Percentiles rank a stretch among this genome's conserved stretches.
phyloP scores from a whole-genome alignment of 2,329 filamentous ascomycete genomes.

The Aspergillus sp. region DNA sequence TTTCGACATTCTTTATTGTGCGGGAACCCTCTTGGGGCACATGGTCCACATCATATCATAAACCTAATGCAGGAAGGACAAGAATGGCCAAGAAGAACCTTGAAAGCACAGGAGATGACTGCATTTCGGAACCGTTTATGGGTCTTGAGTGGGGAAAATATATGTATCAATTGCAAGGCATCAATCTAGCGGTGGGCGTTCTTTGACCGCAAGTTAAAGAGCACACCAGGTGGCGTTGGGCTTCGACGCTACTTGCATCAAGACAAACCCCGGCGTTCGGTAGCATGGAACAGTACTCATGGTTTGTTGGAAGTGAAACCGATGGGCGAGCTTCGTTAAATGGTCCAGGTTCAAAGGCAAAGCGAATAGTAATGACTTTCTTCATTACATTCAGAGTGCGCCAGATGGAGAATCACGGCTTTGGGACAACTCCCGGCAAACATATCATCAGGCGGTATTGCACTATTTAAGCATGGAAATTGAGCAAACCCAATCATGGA shows the following conservation, averaged over 20 bases:
- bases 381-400: too few relatives aligned
- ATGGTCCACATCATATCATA: not conserved
- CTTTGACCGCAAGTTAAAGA: constrained; percentile 28
- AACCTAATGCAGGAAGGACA: not conserved
- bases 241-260: constrained; percentile 8
- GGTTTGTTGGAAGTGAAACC: too few relatives aligned
- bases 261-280: not conserved
- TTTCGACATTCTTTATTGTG: not conserved
- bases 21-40: not conserved
- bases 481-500: too few relatives aligned
- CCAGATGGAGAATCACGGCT: too few relatives aligned
- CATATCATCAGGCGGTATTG: not conserved
- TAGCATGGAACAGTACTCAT: not conserved
- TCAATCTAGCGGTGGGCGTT: constrained; percentile 18
- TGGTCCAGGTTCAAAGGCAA: too few relatives aligned
- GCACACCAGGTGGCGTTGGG: constrained; percentile 17
- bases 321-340: too few relatives aligned
- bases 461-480: not conserved
- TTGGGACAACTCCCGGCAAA: not conserved
- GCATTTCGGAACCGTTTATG: not conserved
- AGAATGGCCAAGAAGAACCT: not conserved
- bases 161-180: not conserved
- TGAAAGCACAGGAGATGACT: too few relatives aligned
- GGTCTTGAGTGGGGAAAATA: not conserved
- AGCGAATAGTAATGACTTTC: too few relatives aligned